phyloP scores from a whole-genome alignment of 2,329 filamentous ascomycete species.

The Stemphylium beticola region DNA sequence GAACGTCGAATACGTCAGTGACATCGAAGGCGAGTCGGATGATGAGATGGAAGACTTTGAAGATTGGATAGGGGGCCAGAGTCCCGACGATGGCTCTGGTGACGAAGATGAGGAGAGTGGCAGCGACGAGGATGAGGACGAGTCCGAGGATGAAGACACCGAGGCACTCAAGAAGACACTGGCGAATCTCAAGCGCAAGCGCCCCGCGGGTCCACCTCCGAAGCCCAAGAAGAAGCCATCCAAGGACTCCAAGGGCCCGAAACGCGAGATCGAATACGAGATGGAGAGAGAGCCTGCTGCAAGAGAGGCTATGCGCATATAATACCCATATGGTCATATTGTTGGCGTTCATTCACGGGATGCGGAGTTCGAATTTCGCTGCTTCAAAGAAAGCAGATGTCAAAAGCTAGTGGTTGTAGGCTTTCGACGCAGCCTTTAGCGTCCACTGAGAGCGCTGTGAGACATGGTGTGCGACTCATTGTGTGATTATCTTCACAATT shows the following conservation, averaged over 20 bases:
- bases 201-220: conserved; percentile 55
- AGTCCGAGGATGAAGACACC: conserved; percentile 61
- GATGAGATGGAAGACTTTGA: conserved; percentile 76
- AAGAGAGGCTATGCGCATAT: conserved; percentile 41
- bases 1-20: conserved; percentile 90
- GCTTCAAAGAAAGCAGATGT: background rate
- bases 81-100: conserved; percentile 60
- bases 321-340: conserved; percentile 26
- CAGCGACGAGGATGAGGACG: conserved; percentile 61
- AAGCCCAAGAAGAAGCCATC: conserved; percentile 65
- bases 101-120: conserved; percentile 65
- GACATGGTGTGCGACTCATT: background rate
- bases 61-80: conserved; percentile 86
- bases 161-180: conserved; percentile 64
- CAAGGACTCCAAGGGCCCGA: conserved; percentile 58
- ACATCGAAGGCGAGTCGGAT: conserved; percentile 76
- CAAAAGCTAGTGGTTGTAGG: background rate
- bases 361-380: conserved; percentile 13
- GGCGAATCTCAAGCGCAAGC: conserved; percentile 64
- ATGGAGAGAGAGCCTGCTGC: conserved; percentile 66
- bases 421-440: background rate
- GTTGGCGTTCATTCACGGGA: conserved; percentile 23
- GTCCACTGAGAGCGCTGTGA: background rate
- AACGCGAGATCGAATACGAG: conserved; percentile 80
- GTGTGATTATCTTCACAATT: background rate